phyloP scores from a whole-genome alignment of 1,139 yeast species.

The Lodderomyces pseudojiufengensis region DNA sequence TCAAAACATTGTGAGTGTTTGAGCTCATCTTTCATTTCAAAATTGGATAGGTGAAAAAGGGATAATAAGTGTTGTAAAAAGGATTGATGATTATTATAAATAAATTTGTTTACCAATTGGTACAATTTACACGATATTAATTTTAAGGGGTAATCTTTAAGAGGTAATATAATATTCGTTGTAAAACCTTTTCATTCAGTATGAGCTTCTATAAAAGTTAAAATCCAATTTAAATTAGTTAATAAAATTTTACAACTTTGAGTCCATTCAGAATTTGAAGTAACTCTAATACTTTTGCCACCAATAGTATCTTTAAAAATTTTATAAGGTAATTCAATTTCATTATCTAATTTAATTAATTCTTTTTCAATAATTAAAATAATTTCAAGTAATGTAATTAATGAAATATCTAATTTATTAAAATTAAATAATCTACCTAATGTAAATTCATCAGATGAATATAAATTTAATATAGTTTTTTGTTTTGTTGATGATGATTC shows the following conservation, averaged over 20 bases:
- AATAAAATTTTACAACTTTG: conserved; percentile 79
- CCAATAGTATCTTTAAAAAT: conserved; percentile 66
- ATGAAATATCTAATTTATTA: conserved; percentile 68
- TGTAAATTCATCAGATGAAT: conserved; percentile 63
- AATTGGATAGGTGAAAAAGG: no score
- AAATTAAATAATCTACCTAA: conserved; percentile 67
- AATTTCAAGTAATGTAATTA: conserved; percentile 70
- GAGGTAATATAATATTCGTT: no score
- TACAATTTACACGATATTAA: no score
- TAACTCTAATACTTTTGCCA: conserved; percentile 67
- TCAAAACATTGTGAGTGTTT: no score
- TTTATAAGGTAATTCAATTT: conserved; percentile 70
- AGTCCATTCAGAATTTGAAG: conserved; percentile 85
- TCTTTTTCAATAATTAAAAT: conserved; percentile 53
- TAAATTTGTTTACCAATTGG: no score
- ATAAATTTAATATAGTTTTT: conserved; percentile 44
- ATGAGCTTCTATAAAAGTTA: conserved; percentile 41
- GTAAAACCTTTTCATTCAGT: conserved; percentile 12
- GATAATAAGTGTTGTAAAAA: no score
- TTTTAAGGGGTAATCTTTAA: no score
- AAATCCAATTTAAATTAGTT: conserved; percentile 61
- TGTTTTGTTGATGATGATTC: conserved; percentile 17
- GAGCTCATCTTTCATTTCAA: no score
- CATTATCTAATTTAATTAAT: conserved; percentile 46
- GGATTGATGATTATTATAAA: no score